Percentiles rank a stretch among this genome's conserved stretches.
These are phyloP conservation scores for Tetradesmus obliquus DNA, from an alignment of 139 green algal species.

Conservation along the genomic window DNA sequence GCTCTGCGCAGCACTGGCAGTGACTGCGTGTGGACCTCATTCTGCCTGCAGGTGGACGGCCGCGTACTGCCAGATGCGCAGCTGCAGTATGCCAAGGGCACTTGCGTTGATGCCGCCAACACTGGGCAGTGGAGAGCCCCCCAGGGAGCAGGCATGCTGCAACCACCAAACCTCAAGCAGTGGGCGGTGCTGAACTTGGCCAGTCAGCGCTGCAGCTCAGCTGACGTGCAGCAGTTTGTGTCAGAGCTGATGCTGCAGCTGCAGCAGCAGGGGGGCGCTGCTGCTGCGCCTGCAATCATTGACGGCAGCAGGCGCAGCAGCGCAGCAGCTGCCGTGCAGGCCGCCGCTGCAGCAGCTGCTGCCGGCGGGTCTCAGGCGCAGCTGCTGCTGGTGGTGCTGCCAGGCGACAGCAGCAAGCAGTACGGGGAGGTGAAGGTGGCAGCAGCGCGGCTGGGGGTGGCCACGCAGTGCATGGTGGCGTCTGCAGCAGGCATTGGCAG, in stretches of 20 bases:
- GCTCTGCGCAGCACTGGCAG: no score
- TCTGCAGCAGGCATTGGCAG: not conserved
- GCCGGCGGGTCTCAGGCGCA: not conserved
- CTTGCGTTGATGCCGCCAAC: not conserved
- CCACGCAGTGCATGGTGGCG: constrained; percentile 10
- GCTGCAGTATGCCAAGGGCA: constrained; percentile 4
- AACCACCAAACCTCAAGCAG: not conserved
- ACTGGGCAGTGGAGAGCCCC: not conserved
- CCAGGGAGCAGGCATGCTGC: not conserved
- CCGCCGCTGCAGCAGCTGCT: not conserved
- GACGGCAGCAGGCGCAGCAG: not conserved
- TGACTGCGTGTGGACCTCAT: not conserved
- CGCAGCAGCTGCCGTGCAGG: not conserved
- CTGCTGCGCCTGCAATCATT: not conserved
- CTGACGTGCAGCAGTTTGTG: not conserved
- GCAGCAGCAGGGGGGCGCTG: not conserved
- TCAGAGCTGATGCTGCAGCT: not conserved
- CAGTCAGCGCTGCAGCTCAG: not conserved
- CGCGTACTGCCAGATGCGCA: constrained; percentile 31
- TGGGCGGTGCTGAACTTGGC: constrained; percentile 29
- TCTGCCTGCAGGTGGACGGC: constrained; percentile 6
- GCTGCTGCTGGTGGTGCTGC: constrained; percentile 34
- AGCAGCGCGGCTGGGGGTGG: not conserved
- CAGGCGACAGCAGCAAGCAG: not conserved
- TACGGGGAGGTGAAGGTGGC: constrained; percentile 13